Conservation (phyloP, 768 basidiomycete species). For the Tubosaeta sp. region DNA sequence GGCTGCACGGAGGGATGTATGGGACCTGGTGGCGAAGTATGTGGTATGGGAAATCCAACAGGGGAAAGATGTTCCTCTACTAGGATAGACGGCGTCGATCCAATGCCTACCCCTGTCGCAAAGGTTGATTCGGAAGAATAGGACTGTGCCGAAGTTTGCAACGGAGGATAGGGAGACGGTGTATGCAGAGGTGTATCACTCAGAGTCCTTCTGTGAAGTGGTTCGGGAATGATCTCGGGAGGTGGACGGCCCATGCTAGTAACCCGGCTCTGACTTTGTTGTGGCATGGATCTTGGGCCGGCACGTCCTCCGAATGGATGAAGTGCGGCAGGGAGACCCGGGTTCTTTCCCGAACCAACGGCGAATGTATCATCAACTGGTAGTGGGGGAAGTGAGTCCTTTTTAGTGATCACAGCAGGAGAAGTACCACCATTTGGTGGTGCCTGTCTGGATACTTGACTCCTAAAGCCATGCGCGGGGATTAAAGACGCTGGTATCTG, state of each 20-base stretch:
- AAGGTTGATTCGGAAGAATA: conserved; percentile 2
- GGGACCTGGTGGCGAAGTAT: background rate
- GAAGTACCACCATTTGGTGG: conserved; percentile 7
- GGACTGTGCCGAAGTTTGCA: conserved; percentile 6
- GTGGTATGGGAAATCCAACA: conserved; percentile 5
- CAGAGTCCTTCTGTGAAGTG: conserved; percentile 4
- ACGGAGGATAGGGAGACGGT: conserved; percentile 3
- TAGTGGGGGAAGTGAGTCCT: conserved; percentile 39
- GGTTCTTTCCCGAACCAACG: conserved; percentile 15
- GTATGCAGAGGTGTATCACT: conserved; percentile 16
- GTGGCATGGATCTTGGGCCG: conserved; percentile 17
- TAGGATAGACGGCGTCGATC: conserved; percentile 15
- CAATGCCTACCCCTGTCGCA: background rate
- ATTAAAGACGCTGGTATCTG: conserved; percentile 23
- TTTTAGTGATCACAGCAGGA: conserved; percentile 13
- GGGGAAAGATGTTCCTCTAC: conserved; percentile 10
- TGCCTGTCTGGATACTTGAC: conserved; percentile 6
- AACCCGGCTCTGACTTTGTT: conserved; percentile 11
- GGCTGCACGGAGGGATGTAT: conserved; percentile 9
- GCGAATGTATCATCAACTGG: conserved; percentile 28
- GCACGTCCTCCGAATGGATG: conserved; percentile 36
- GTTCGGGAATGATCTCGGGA: conserved; percentile 7
- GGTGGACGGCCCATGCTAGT: conserved; percentile 7
- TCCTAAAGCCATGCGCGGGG: conserved; percentile 14
- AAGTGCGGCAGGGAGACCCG: conserved; percentile 37